phyloP scores from a whole-genome alignment of 371 early-diverging fungal genomes.

The Mucor indicus region DNA sequence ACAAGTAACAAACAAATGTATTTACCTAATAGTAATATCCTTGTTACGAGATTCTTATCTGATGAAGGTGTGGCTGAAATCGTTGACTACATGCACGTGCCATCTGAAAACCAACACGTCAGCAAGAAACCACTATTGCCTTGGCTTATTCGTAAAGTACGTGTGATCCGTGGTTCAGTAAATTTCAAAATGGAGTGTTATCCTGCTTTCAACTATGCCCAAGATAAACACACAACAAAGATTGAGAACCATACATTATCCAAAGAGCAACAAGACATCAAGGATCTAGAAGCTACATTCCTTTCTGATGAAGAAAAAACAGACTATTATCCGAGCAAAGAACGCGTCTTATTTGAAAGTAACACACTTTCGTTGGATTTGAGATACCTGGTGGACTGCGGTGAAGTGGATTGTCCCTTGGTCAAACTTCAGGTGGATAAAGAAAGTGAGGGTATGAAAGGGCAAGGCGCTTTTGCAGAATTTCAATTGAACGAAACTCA shows the following conservation, averaged over 20 bases:
- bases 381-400: conserved; percentile 54
- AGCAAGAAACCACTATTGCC: conserved; percentile 55
- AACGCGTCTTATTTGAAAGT: conserved; percentile 42
- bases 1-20: conserved; percentile 73
- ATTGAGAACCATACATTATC: conserved; percentile 41
- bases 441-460: conserved; percentile 28
- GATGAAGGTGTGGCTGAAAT: conserved; percentile 68
- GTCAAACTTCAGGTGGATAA: conserved; percentile 34
- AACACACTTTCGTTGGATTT: conserved; percentile 54
- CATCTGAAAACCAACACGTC: conserved; percentile 29
- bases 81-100: conserved; percentile 73
- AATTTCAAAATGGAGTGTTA: conserved; percentile 63
- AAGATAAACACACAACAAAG: conserved; percentile 54
- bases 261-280: conserved; percentile 19
- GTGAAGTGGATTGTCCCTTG: conserved; percentile 41
- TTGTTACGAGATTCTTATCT: conserved; percentile 69
- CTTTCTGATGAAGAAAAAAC: conserved; percentile 28
- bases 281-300: conserved; percentile 13
- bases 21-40: conserved; percentile 72
- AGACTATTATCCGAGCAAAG: conserved; percentile 24
- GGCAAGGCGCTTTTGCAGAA: conserved; percentile 56
- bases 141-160: conserved; percentile 71
- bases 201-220: conserved; percentile 80
- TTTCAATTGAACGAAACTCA: conserved; percentile 66
- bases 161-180: conserved; percentile 65